Base-by-base conservation (phyloP, 2,329 filamentous ascomycete genomes). In the Fusarium papillatum region DNA sequence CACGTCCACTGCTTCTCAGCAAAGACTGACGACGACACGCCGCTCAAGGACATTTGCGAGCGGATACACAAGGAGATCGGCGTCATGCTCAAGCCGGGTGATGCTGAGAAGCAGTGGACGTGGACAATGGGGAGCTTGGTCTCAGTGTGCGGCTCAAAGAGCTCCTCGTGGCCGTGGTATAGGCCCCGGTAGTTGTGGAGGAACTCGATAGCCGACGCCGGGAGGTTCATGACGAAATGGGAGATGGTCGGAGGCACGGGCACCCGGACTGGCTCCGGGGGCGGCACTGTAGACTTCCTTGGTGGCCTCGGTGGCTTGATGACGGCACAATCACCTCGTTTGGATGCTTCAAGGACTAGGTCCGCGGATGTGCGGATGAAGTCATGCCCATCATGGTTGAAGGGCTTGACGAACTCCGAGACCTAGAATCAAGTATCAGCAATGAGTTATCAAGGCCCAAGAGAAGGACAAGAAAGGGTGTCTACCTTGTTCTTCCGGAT, bases 221-320 rank as follows among this genome's bases (percentile, higher is more conserved):
- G 97, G 19, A 99, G 93, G 85, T 99, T 99, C 95, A 99, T 98
- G 76, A 98, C 94, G 83, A 96, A 99, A 86, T 98, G 97, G n/a
- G 92, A 90, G 82, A 98, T 95, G 43, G 93, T 93, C 4, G 89
- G 89, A 4, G 96, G 96, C 57, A 95, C 88, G 14, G 87, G 86
- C 34, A 91, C 81, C 72, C 80, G 84, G 74, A 79, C 78, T 29
- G 83, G 83, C 65, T 83, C 79, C 6, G 85, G 85, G 5, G 81
- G 82, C 17, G 83, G 82, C 24, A 81, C 80, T 19, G 84, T 81
- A 55, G 81, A 83, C 81, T 77, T 85, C 65, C 84, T 85, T 14
- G 85, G 83, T 50, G 80, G 80, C 68, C 82, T 85, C 59, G 81
- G 76, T 13, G 85, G 85, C 29, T 86, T 83, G 69, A 93, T 84